Base-by-base conservation (phyloP, 441 rosid genomes). In the Croton setiger region DNA sequence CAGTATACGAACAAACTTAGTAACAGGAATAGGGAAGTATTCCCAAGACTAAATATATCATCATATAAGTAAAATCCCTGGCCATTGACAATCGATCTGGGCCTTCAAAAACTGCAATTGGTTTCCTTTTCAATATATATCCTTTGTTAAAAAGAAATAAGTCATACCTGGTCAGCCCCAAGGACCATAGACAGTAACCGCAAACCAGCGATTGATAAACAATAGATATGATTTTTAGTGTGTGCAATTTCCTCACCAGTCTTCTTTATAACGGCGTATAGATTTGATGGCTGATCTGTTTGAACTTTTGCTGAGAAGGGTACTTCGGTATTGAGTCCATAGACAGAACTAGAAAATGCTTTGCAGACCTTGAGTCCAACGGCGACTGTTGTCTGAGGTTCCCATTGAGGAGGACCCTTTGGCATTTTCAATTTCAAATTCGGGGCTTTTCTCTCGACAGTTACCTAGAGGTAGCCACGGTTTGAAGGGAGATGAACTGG, bases 81-180 rank as follows among this genome's bases (percentile, higher is more conserved):
- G 82, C 76, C 33, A 83, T 79, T 0, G 77, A 43, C 31, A 63
- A 63, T 47, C 74, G 75, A 63, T 80, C 48, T 39, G 76, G 80
- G 48, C 84, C 86, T 59, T 78, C 80, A 47, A 73, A 80, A 9
- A 80, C 58, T 3, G 62, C n/a, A 17, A 82, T 70, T 0, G 68
- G 59, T 73, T 77, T 79, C 39, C 82, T 73, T 48, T 78, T 74
- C 74, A 83, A 53, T n/a, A 83, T n/a, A n/a, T 83, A 36, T 76
- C 73, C 72, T 64, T 76, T 0, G 84, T 78, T 60, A 83, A 83
- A 65, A 53, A 73, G 77, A 80, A 83, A 74, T 83, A 83, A 8
- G 82, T 82, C 84, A 82, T 80, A 70, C 80, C 86, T 0, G 86
- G 86, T 18, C 86, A 55, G 0, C 86, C 86, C 83, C 83, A 78